Percentiles rank a stretch among this genome's conserved stretches.
Evolutionary conservation across 176 grass and related monocot species (phyloP).

Genomic region (Neostapfia colusana): DNA sequence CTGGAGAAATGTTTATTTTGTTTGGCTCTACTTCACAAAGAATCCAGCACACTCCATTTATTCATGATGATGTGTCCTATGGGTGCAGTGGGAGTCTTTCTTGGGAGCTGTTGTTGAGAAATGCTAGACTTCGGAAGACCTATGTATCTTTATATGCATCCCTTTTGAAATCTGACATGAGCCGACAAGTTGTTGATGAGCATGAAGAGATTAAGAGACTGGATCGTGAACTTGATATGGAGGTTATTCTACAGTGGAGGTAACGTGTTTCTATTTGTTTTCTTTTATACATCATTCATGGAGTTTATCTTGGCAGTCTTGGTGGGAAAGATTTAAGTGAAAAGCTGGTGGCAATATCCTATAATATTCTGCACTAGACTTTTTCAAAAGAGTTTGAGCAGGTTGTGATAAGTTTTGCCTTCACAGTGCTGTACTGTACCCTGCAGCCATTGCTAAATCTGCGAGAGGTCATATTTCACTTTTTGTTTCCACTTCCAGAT

Average conservation of each 20-base stretch:
- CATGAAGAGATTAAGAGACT: slow-evolving; percentile 73
- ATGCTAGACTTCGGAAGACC: slow-evolving; percentile 69
- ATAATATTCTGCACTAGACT: slow-evolving; percentile 19
- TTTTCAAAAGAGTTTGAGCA: slow-evolving; percentile 16
- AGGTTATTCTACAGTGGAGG: slow-evolving; percentile 99
- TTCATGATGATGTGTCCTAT: slow-evolving; percentile 37
- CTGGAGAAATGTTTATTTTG: slow-evolving; percentile 7
- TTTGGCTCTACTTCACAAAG: slow-evolving; percentile 11
- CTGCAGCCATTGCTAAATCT: neutral
- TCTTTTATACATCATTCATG: slow-evolving; percentile 8
- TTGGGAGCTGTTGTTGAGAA: slow-evolving; percentile 88
- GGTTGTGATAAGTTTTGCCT: neutral
- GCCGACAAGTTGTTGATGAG: slow-evolving; percentile 66
- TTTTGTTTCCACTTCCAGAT: neutral
- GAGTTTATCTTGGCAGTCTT: slow-evolving; percentile 27
- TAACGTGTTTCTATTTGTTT: slow-evolving; percentile 23
- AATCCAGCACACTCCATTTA: neutral
- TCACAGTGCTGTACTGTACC: neutral
- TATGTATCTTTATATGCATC: slow-evolving; percentile 95
- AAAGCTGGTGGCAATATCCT: neutral
- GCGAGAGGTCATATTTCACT: neutral
- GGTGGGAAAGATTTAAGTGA: slow-evolving; percentile 2
- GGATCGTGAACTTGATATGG: slow-evolving; percentile 88
- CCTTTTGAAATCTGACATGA: slow-evolving; percentile 76
- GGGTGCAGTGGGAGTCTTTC: slow-evolving; percentile 73